These are phyloP conservation scores for Prototheca cutis DNA, from an alignment of 163 green algal species.

Conservation along the genomic window DNA sequence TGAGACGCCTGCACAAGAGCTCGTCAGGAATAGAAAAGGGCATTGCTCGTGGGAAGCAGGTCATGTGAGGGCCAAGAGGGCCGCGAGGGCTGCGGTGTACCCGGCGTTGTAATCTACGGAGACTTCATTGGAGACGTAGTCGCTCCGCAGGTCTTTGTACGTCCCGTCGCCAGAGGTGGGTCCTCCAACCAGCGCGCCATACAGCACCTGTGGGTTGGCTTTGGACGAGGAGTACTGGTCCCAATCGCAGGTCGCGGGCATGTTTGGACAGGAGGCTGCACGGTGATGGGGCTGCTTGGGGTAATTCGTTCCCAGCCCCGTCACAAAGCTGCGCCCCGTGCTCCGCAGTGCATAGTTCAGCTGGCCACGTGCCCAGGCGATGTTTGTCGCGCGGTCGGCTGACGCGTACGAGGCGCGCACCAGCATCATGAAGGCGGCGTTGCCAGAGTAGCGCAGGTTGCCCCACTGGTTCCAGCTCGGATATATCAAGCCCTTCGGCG, in stretches of 20 bases:
- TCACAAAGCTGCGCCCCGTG: conserved; percentile 27
- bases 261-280: conserved; percentile 23
- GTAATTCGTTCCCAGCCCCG: conserved; percentile 22
- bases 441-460: conserved; percentile 29
- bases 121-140: conserved; percentile 30
- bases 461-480: conserved; percentile 31
- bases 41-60: conserved; percentile 4
- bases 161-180: conserved; percentile 9
- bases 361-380: conserved; percentile 11
- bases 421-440: conserved; percentile 24
- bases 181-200: conserved; percentile 31
- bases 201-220: conserved; percentile 11
- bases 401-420: conserved; percentile 13
- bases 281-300: conserved; percentile 28
- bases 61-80: conserved; percentile 14
- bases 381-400: background rate
- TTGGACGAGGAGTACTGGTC: conserved; percentile 5
- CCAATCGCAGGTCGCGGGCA: conserved; percentile 17
- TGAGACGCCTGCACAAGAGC: too few relatives aligned
- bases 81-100: conserved; percentile 21
- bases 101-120: conserved; percentile 35
- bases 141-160: conserved; percentile 16
- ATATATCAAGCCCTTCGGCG: conserved; percentile 27
- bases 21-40: too few relatives aligned
- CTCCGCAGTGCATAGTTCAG: conserved; percentile 1